Evolutionary conservation across 805 yeast species (phyloP), one percentile per base, ranked within the genome.

Genomic region (Kazachstania africana): DNA sequence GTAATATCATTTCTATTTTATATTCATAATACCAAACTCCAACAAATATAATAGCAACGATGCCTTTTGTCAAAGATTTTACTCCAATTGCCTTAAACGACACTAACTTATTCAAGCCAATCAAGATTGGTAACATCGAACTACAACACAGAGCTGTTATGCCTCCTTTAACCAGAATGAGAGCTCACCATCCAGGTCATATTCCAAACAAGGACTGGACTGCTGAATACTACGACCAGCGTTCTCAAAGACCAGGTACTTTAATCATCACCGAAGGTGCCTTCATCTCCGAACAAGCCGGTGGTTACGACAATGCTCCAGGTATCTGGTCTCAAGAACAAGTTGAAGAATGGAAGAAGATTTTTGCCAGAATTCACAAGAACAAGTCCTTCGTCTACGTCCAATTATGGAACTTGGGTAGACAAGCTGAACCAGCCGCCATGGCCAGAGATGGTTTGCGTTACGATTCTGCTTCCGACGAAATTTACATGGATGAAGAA

Each of bases 261-360:
- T 30, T 40, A 24, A 24, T 75, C 22, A 63, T 72, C 38, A 55
- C 76, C 3, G 84, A 77, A 48, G 82, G 72, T 5, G 65, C 75
- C 1, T 62, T 60, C 40, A 62, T 65, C 12, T 52, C 71, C 8
- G 43, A 51, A 1, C 50, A 45, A 31, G 52, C 57, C 14, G 67
- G 74, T 28, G 57, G 66, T 14, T 60, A 56, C 36, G 48, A 47
- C 8, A 34, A 49, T 16, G 65, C 57, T 2, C 76, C 79, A 16
- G 73, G 73, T 40, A 61, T 72, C 32, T 63, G 59, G 52, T 59
- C 53, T 16, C 62, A 64, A 5, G 49, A 56, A 18, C 78, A 73
- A 39, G 58, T 58, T 16, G 45, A 42, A 15, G 64, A 61, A 3
- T 73, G 78, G 75, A 62, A 59, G 37, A 50, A 59, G 35, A 60